Conservation (phyloP, 2,329 filamentous ascomycete species). For the Setomelanomma holmii region DNA sequence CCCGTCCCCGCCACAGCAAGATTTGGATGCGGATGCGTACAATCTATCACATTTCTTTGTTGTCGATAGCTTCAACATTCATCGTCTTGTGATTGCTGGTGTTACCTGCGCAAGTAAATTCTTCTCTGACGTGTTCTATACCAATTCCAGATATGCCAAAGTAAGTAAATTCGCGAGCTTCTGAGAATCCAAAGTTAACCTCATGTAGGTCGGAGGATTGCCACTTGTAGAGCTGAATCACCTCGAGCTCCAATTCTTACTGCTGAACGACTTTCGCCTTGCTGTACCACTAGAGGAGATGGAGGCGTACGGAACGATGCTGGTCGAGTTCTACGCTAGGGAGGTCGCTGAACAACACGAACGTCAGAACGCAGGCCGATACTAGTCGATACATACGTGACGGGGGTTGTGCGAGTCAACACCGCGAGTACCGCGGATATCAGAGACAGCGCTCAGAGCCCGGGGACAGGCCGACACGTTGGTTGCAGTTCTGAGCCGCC, state of each 20-base stretch:
- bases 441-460: background rate
- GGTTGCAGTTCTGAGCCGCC: background rate
- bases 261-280: slow-evolving; percentile 94
- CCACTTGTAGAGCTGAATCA: slow-evolving; percentile 94
- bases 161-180: slow-evolving; percentile 59
- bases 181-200: slow-evolving; percentile 14
- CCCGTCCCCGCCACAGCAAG: slow-evolving; percentile 47
- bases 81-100: slow-evolving; percentile 92
- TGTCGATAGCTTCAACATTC: slow-evolving; percentile 98
- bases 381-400: slow-evolving; percentile 5
- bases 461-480: no score
- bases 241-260: slow-evolving; percentile 91
- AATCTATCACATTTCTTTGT: slow-evolving; percentile 80
- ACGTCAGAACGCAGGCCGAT: slow-evolving; percentile 28
- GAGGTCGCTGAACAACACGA: slow-evolving; percentile 76
- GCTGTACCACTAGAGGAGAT: slow-evolving; percentile 93
- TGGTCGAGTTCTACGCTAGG: slow-evolving; percentile 95
- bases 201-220: slow-evolving; percentile 84
- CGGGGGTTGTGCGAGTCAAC: background rate
- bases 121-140: slow-evolving; percentile 99
- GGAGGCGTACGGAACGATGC: slow-evolving; percentile 96
- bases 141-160: slow-evolving; percentile 98
- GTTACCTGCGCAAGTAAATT: slow-evolving; percentile 99
- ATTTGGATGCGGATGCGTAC: slow-evolving; percentile 55
- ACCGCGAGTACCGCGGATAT: background rate